phyloP scores from a whole-genome alignment of 306 rosid genomes.

The Hippophae rhamnoides region DNA sequence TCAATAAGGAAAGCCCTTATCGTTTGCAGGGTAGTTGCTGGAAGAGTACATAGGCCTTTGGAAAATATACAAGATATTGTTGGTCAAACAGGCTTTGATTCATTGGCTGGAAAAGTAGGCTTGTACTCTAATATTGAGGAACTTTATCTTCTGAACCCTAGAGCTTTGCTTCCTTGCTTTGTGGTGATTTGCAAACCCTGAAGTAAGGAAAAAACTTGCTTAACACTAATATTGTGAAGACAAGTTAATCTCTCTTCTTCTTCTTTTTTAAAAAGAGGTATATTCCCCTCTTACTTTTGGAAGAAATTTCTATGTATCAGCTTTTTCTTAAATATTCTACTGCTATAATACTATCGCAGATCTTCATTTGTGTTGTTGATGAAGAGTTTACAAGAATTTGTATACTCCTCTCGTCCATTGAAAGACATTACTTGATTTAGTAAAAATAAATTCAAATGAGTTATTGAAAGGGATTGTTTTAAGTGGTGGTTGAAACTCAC shows the following conservation, averaged over 20 bases:
- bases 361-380: background rate
- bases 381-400: background rate
- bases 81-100: conserved; percentile 78
- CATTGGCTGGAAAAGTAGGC: conserved; percentile 80
- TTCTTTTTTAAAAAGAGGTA: conserved; percentile 10
- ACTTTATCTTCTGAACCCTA: conserved; percentile 75
- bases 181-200: conserved; percentile 77
- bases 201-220: conserved; percentile 13
- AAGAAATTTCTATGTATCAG: conserved; percentile 24
- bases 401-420: no score
- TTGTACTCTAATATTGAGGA: conserved; percentile 77
- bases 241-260: conserved; percentile 21
- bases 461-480: no score
- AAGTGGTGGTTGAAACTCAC: no score
- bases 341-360: background rate
- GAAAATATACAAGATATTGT: conserved; percentile 75
- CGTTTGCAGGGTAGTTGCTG: conserved; percentile 82
- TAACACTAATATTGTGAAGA: conserved; percentile 18
- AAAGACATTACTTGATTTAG: no score
- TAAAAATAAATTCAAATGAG: no score
- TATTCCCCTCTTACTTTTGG: conserved; percentile 7
- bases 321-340: background rate
- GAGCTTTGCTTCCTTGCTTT: conserved; percentile 90
- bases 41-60: conserved; percentile 80
- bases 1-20: conserved; percentile 49